Conservation (phyloP, 306 rosid species). For the Cicer judaicum region DNA sequence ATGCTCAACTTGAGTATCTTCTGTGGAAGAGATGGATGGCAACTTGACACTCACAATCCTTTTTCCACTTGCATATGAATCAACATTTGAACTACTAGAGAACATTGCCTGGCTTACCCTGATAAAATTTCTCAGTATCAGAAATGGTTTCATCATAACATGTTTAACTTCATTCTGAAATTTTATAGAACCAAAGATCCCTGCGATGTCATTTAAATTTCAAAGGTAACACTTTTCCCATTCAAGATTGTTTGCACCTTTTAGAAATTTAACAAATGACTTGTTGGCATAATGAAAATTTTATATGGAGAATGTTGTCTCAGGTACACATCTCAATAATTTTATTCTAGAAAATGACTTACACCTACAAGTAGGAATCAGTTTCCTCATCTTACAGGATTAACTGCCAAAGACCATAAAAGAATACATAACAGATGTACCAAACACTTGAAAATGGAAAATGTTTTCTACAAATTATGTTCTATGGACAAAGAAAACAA, state of each 20-base stretch:
- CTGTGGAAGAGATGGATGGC: constrained; percentile 73
- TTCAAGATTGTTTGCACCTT: constrained; percentile 1
- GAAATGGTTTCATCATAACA: constrained; percentile 6
- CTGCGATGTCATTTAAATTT: constrained; percentile 20
- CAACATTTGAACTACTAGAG: constrained; percentile 65
- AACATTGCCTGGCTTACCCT: constrained; percentile 81
- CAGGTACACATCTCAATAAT: constrained; percentile 19
- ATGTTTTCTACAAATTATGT: not conserved
- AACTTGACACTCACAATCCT: constrained; percentile 73
- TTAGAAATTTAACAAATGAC: constrained; percentile 30
- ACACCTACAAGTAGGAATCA: constrained; percentile 32
- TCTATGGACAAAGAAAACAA: constrained; percentile 9
- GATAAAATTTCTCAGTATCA: constrained; percentile 45
- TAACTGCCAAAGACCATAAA: constrained; percentile 15
- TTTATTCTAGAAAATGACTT: constrained; percentile 38
- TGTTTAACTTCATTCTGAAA: constrained; percentile 26
- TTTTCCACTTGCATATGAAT: constrained; percentile 86
- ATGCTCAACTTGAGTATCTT: constrained; percentile 57
- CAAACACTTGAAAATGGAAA: constrained; percentile 6
- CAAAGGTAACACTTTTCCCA: constrained; percentile 18
- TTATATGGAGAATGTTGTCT: constrained; percentile 26
- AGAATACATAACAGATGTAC: constrained; percentile 18
- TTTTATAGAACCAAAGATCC: constrained; percentile 21
- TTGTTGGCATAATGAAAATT: constrained; percentile 29
- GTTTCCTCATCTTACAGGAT: constrained; percentile 26